Evolutionary conservation across 768 basidiomycete species (phyloP), one percentile per base, ranked within the genome.

Genomic region (Boletus sp.): DNA sequence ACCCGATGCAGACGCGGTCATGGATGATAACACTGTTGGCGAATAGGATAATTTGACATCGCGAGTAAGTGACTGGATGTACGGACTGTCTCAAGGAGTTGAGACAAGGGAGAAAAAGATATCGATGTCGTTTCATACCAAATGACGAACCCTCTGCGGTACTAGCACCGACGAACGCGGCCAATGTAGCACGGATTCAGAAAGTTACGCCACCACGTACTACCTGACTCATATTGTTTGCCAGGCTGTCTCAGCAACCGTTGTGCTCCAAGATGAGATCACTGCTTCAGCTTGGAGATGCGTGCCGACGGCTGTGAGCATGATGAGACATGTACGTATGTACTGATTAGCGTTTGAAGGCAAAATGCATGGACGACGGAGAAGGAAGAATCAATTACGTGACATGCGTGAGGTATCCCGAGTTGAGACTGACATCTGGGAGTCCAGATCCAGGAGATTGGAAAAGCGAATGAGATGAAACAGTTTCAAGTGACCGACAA

Each of bases 1-100:
- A 17, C 64, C 72, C 36, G 77, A 75, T 47, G 73, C 67, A 35
- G 79, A 80, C 51, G 71, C 74, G 7, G 73, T 71, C n/a, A 80
- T 79, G 78, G 78, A 78, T 29, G 78, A 78, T 18, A 70, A 67
- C 49, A 58, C 59, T 39, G 60, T 53, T n/a, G 69, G 72, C 8
- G 76, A 78, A 50, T 78, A 67, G 64, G 18, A 3, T 36, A 41
- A 32, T 17, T 36, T 39, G 4, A 20, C 24, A 47, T 35, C 7
- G 8, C 4, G 29, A 24, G 20, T 54, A 48, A 41, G 50, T 4
- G 12, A 24, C n/a, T 58, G 35, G 18, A 44, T 47, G 32, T 49
- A 30, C 11, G 33, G 12, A 44, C 40, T 12, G 15, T 49, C 37
- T 20, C 39, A 45, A 33, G 20, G 20, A 36, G 28, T 30, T 33